Evolutionary conservation across 2,329 filamentous ascomycete genomes (phyloP), one percentile per base, ranked within the genome.

Genomic region (Colletotrichum melonis): DNA sequence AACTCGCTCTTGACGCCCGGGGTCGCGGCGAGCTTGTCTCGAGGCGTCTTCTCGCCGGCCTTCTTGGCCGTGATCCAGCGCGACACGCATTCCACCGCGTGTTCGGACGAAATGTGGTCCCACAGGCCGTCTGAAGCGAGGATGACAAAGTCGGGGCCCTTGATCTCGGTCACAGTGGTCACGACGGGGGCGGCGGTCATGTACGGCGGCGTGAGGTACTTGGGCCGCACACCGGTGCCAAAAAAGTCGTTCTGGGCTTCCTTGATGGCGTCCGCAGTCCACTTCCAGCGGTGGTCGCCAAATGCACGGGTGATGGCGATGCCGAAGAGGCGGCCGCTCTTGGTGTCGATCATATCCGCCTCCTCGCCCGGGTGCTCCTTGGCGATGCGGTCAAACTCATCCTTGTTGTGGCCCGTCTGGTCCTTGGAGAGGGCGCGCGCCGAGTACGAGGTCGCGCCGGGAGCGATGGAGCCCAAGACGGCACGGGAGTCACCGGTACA

Each of bases 241-340:
- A 84, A 89, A 80, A 85, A 90, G 22, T 62, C 12, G 14, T 70
- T 67, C 28, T 72, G 69, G 38, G 54, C 14, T 52, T 63, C 62
- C 8, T 46, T 72, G 63, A 72, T 72, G 52, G 63, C 28, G 38
- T 74, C 68, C 22, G n/a, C 46, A 4, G 88, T 79, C 90, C 91
- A 93, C 79, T 94, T 94, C 90, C 90, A 93, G 71, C 88, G 86
- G 63, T 88, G 86, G 78, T 94, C 92, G 19, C 92, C 92, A 78
- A 94, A 94, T 0, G 90, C 92, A 5, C 92, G 86, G 0, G 91
- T 90, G 1, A 93, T 86, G 52, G 84, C 83, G 54, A 90, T 86
- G 1, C 92, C 92, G 72, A 93, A 84, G 0, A 93, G 80, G 0
- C 92, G 87, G 0, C 92, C 92, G 19, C 85, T 82, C 71, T 86